A percentile compares a stretch with the other conserved stretches of the same genome.
Conservation (phyloP, 2,329 filamentous ascomycete genomes). For the Calonectria henricotiae region DNA sequence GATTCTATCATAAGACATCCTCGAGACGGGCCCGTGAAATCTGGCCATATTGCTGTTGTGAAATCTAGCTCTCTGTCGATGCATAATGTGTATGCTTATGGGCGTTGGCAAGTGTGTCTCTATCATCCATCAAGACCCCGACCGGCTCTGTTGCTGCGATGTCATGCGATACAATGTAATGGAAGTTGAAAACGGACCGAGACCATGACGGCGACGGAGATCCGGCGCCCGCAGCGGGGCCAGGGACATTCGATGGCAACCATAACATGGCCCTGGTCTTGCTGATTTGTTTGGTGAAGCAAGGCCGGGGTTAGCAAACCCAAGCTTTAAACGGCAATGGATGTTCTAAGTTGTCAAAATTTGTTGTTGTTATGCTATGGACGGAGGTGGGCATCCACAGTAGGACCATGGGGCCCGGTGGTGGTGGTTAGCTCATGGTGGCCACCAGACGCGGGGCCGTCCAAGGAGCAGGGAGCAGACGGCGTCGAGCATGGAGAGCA, state of each 20-base stretch:
- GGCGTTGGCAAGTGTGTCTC: conserved; percentile 5
- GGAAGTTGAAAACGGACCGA: conserved; percentile 45
- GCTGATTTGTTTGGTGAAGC: conserved; percentile 15
- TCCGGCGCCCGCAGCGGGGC: conserved; percentile 38
- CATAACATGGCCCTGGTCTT: not conserved
- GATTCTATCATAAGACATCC: not conserved
- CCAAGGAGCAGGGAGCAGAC: conserved; percentile 28
- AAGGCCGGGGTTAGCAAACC: conserved; percentile 30
- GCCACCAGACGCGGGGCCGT: conserved; percentile 26
- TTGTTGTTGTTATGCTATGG: not conserved
- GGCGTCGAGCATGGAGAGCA: conserved; percentile 36
- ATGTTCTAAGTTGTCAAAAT: not conserved
- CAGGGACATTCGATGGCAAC: not conserved
- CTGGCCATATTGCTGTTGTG: not conserved
- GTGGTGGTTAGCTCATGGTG: conserved; percentile 28
- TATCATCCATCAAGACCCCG: conserved; percentile 21
- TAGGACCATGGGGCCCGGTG: conserved; percentile 10
- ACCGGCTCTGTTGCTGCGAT: conserved; percentile 30
- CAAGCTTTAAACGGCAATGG: conserved; percentile 12
- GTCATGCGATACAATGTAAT: conserved; percentile 42
- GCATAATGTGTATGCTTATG: not conserved
- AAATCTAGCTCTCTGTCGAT: not conserved
- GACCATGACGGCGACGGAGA: conserved; percentile 33
- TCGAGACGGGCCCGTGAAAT: no score
- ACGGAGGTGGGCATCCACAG: conserved; percentile 19